Percentiles rank a stretch among this genome's conserved stretches.
Evolutionary conservation across 129 eudicot species (phyloP).

Genomic region (Artemisia annua): DNA sequence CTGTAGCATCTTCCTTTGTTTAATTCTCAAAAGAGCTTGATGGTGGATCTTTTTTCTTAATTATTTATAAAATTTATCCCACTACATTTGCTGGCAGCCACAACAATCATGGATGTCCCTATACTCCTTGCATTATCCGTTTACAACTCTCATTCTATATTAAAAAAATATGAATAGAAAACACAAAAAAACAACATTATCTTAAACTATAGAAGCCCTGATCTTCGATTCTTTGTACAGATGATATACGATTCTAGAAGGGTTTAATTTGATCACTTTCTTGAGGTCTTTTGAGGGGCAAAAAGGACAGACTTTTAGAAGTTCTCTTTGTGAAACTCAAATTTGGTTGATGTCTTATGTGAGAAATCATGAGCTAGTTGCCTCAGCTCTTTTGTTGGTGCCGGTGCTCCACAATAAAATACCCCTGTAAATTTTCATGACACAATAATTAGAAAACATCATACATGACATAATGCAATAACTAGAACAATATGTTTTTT

Average conservation of each 20-base stretch:
- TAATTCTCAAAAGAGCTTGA: conserved; percentile 31
- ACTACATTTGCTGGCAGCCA: conserved; percentile 42
- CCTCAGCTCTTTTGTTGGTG: conserved; percentile 67
- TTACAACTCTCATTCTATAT: conserved; percentile 23
- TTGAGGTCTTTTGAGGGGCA: conserved; percentile 1
- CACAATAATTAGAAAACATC: conserved; percentile 24
- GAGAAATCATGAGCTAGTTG: conserved; percentile 82
- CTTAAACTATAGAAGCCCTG: conserved; percentile 24
- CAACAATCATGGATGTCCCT: conserved; percentile 33
- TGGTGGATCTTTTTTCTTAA: conserved; percentile 25
- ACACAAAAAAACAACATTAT: conserved; percentile 10
- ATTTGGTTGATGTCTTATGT: conserved; percentile 76
- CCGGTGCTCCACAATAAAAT: conserved; percentile 88
- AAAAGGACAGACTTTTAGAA: conserved; percentile 36
- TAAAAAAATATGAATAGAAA: conserved; percentile 17
- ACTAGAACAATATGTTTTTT: not conserved
- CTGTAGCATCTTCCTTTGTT: conserved; percentile 18
- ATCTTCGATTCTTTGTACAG: conserved; percentile 32
- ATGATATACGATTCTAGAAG: conserved; percentile 40
- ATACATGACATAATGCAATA: conserved; percentile 27
- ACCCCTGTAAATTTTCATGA: conserved; percentile 54
- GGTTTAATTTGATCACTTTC: conserved; percentile 5
- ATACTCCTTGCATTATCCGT: conserved; percentile 35
- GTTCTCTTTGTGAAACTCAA: conserved; percentile 92
- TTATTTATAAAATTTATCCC: conserved; percentile 20